These are phyloP conservation scores for Uronychia setigera DNA, from an alignment of 73 alveolate genomes.

Conservation along the genomic window DNA sequence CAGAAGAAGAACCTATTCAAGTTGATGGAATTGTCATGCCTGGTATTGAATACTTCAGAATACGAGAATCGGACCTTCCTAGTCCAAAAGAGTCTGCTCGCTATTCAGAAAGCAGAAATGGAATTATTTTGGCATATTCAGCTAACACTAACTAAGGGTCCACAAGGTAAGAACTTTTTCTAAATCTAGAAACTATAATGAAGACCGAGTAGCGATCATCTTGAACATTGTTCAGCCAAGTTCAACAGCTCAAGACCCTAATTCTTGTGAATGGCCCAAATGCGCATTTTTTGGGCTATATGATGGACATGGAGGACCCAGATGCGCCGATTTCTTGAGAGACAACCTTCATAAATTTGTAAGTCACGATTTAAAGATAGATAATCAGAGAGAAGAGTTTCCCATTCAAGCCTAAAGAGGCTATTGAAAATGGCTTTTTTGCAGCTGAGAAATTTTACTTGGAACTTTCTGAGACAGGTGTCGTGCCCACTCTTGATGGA, in stretches of 20 bases:
- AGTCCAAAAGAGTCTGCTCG: background rate
- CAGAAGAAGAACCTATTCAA: background rate
- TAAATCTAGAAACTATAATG: constrained; percentile 59
- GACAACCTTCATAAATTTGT: constrained; percentile 92
- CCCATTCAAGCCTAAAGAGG: constrained; percentile 86
- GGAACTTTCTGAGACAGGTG: constrained; percentile 66
- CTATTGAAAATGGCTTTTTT: constrained; percentile 87
- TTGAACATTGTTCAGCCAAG: constrained; percentile 51
- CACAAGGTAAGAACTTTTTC: constrained; percentile 30
- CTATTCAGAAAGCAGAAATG: background rate
- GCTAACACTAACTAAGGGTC: constrained; percentile 96
- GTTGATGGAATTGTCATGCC: background rate
- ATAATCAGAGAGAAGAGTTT: constrained; percentile 73
- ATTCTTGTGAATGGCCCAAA: constrained; percentile 71
- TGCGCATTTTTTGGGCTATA: constrained; percentile 64
- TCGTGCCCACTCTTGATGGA: background rate
- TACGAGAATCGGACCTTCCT: background rate
- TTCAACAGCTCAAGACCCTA: constrained; percentile 6
- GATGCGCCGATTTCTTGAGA: constrained; percentile 81
- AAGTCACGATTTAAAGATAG: background rate
- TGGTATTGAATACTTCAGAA: background rate
- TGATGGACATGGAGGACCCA: constrained; percentile 73
- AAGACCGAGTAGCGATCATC: constrained; percentile 72
- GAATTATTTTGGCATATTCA: constrained; percentile 70
- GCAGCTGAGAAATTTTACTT: constrained; percentile 91